A percentile compares a stretch with the other conserved stretches of the same genome.
Evolutionary conservation across 805 yeast genomes (phyloP).

Genomic region (Wickerhamomyces xylosicus): DNA sequence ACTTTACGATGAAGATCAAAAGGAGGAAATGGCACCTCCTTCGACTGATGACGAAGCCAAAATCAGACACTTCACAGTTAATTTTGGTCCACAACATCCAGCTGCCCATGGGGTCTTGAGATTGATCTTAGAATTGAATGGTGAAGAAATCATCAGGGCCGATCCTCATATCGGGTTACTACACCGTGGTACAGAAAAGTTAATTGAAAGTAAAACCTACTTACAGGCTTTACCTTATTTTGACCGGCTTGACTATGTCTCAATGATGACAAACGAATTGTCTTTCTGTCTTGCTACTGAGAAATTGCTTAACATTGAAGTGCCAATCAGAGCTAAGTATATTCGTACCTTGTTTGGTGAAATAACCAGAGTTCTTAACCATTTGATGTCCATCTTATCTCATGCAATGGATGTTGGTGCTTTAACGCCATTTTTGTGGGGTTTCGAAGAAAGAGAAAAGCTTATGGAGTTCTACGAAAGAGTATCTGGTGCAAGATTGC

Average conservation of each 20-base stretch:
- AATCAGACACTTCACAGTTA: constrained; percentile 81
- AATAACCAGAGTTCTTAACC: constrained; percentile 75
- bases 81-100: constrained; percentile 92
- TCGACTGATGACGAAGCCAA: constrained; percentile 22
- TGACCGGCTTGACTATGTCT: constrained; percentile 76
- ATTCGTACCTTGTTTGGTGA: constrained; percentile 82
- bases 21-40: constrained; percentile 20
- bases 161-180: constrained; percentile 86
- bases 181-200: constrained; percentile 84
- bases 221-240: constrained; percentile 84
- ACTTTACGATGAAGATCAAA: constrained; percentile 28
- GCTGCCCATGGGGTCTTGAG: constrained; percentile 92
- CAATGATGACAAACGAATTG: constrained; percentile 87
- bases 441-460: constrained; percentile 88
- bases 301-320: constrained; percentile 73
- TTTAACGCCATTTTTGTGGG: constrained; percentile 88
- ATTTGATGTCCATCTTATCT: constrained; percentile 75
- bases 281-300: constrained; percentile 79
- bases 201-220: constrained; percentile 78
- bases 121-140: constrained; percentile 75
- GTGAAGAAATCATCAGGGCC: constrained; percentile 79
- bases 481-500: constrained; percentile 84
- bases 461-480: constrained; percentile 89
- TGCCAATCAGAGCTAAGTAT: constrained; percentile 77
- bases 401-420: constrained; percentile 96